A percentile compares a stretch with the other conserved stretches of the same genome.
Evolutionary conservation across 106 monocot genomes (phyloP).

Genomic region (Apostasia shenzhenica): DNA sequence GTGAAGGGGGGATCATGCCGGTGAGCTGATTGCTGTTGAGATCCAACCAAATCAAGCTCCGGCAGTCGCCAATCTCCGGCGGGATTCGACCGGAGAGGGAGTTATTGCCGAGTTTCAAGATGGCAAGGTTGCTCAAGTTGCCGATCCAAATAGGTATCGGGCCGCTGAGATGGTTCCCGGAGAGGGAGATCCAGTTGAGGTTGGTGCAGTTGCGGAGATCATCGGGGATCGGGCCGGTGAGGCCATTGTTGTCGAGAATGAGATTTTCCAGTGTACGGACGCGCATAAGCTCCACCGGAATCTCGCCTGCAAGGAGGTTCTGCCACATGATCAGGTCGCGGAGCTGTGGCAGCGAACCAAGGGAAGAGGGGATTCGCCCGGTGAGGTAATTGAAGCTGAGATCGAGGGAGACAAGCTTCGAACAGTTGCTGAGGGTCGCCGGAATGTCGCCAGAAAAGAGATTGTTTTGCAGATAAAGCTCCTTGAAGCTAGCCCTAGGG

Average conservation of each 20-base stretch:
- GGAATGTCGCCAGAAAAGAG: slow-evolving; percentile 46
- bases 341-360: slow-evolving; percentile 39
- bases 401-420: slow-evolving; percentile 55
- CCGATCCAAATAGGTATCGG: slow-evolving; percentile 69
- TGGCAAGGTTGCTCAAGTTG: slow-evolving; percentile 49
- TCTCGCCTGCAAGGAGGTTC: slow-evolving; percentile 62
- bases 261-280: slow-evolving; percentile 48
- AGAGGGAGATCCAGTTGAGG: slow-evolving; percentile 81
- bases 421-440: slow-evolving; percentile 44
- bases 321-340: slow-evolving; percentile 80
- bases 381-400: slow-evolving; percentile 75
- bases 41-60: slow-evolving; percentile 85
- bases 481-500: slow-evolving; percentile 11
- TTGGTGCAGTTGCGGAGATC: slow-evolving; percentile 44
- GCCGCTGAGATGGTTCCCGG: slow-evolving; percentile 66
- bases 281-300: slow-evolving; percentile 39
- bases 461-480: slow-evolving; percentile 81
- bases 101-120: slow-evolving; percentile 86
- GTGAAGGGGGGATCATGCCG: slow-evolving; percentile 45
- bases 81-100: slow-evolving; percentile 80
- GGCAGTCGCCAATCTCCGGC: slow-evolving; percentile 75
- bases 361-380: slow-evolving; percentile 45
- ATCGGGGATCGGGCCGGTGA: slow-evolving; percentile 50
- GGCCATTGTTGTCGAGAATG: slow-evolving; percentile 82
- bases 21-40: slow-evolving; percentile 66